Conservation (phyloP, 169 alveolate genomes). For the Theileria luwenshuni region DNA sequence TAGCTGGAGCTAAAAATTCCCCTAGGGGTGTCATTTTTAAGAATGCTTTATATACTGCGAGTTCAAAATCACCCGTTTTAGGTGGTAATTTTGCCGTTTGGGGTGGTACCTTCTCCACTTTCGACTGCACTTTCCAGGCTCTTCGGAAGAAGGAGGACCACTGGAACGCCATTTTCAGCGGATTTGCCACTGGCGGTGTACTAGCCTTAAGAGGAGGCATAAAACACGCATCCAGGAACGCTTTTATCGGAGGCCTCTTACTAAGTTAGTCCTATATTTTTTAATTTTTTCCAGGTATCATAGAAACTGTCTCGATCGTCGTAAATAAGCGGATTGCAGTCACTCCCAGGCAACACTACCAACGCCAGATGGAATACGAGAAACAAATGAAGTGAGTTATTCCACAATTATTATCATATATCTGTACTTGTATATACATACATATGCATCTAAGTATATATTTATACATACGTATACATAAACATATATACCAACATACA, state of each 20-base stretch:
- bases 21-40: constrained; percentile 87
- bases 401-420: too few relatives aligned
- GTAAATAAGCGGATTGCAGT: constrained; percentile 79
- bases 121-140: constrained; percentile 90
- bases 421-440: too few relatives aligned
- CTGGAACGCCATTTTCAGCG: constrained; percentile 93
- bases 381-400: constrained; percentile 54
- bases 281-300: constrained; percentile 65
- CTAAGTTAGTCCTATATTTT: constrained; percentile 56
- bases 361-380: constrained; percentile 80
- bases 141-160: constrained; percentile 92
- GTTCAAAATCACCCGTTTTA: constrained; percentile 90
- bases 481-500: constrained; percentile 7
- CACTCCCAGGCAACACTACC: constrained; percentile 87
- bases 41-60: constrained; percentile 91
- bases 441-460: neutral
- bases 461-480: neutral
- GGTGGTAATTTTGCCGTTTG: constrained; percentile 96
- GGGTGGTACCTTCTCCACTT: constrained; percentile 95
- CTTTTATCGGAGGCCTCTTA: constrained; percentile 88
- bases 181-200: constrained; percentile 93
- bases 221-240: constrained; percentile 85
- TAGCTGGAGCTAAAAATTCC: constrained; percentile 90
- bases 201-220: constrained; percentile 88
- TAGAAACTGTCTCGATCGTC: constrained; percentile 86